These are phyloP conservation scores for Fusarium sp. DNA, from an alignment of 2,329 filamentous ascomycete species.

Conservation along the genomic window DNA sequence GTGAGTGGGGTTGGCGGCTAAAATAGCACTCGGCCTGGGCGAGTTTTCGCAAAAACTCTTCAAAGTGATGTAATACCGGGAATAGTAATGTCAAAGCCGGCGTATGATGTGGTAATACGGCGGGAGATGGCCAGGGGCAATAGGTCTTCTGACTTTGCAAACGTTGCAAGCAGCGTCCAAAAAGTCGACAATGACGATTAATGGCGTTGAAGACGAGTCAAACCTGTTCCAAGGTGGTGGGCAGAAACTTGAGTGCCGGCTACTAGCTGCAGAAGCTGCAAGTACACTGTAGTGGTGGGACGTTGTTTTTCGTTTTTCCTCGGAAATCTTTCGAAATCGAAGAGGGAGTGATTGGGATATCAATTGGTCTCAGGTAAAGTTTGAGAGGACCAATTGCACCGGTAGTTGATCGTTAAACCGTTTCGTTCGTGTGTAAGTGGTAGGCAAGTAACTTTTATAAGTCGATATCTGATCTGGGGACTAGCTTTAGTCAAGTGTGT, in stretches of 20 bases:
- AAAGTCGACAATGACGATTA: conserved; percentile 36
- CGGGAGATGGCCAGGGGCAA: conserved; percentile 42
- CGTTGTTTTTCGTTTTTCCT: conserved; percentile 29
- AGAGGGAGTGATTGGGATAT: conserved; percentile 15
- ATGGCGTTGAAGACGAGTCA: conserved; percentile 16
- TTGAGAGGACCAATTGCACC: conserved; percentile 9
- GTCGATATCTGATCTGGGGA: conserved; percentile 25
- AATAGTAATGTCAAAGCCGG: conserved; percentile 3
- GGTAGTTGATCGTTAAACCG: conserved; percentile 11
- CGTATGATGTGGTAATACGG: conserved; percentile 20
- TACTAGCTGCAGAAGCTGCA: conserved; percentile 22
- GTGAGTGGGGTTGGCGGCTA: conserved; percentile 40
- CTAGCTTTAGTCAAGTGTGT: conserved; percentile 28
- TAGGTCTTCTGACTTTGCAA: conserved; percentile 33
- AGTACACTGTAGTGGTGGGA: conserved; percentile 12
- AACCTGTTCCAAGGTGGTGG: conserved; percentile 37
- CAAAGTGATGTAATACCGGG: conserved; percentile 37
- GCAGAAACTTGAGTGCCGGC: conserved; percentile 37
- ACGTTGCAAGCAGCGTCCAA: conserved; percentile 18
- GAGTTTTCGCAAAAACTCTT: conserved; percentile 40
- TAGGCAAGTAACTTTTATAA: conserved; percentile 24
- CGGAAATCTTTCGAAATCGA: conserved; percentile 12
- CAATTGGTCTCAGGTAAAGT: conserved; percentile 32
- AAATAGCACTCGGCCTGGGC: conserved; percentile 26
- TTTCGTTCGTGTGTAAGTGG: conserved; percentile 35